These are phyloP conservation scores for Apiotrichum montevideense DNA, from an alignment of 1,284 basidiomycete genomes.

Conservation along the genomic window DNA sequence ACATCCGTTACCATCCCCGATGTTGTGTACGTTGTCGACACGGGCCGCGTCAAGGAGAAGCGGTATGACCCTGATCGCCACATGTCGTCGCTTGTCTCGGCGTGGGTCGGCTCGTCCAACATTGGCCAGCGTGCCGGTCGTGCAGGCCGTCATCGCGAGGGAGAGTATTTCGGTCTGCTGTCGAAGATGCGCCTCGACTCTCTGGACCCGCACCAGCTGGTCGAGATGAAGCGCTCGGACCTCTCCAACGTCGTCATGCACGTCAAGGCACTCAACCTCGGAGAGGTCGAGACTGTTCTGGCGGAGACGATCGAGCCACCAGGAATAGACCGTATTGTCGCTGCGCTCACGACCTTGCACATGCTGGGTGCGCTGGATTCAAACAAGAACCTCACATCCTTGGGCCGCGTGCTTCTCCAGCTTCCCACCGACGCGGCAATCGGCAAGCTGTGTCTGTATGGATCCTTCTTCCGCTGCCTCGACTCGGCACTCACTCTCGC, in stretches of 20 bases:
- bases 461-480: conserved; percentile 88
- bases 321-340: conserved; percentile 65
- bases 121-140: conserved; percentile 89
- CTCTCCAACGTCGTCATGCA: conserved; percentile 91
- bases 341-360: conserved; percentile 73
- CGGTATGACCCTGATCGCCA: conserved; percentile 84
- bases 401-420: conserved; percentile 82
- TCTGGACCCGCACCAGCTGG: conserved; percentile 76
- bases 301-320: conserved; percentile 85
- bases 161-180: conserved; percentile 86
- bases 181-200: conserved; percentile 59
- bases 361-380: conserved; percentile 84
- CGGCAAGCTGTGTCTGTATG: conserved; percentile 82
- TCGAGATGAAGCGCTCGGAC: conserved; percentile 95
- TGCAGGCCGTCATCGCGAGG: conserved; percentile 84
- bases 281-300: conserved; percentile 81
- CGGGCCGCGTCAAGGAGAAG: conserved; percentile 83
- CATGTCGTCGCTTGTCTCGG: conserved; percentile 77
- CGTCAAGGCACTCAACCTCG: conserved; percentile 91
- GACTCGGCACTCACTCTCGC: conserved; percentile 84
- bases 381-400: conserved; percentile 69
- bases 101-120: conserved; percentile 91
- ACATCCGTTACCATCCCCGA: conserved; percentile 95
- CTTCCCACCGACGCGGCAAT: conserved; percentile 85
- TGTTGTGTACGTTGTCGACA: conserved; percentile 90